Evolutionary conservation across 2,329 filamentous ascomycete species (phyloP).

Genomic region (Annulohypoxylon truncatum): DNA sequence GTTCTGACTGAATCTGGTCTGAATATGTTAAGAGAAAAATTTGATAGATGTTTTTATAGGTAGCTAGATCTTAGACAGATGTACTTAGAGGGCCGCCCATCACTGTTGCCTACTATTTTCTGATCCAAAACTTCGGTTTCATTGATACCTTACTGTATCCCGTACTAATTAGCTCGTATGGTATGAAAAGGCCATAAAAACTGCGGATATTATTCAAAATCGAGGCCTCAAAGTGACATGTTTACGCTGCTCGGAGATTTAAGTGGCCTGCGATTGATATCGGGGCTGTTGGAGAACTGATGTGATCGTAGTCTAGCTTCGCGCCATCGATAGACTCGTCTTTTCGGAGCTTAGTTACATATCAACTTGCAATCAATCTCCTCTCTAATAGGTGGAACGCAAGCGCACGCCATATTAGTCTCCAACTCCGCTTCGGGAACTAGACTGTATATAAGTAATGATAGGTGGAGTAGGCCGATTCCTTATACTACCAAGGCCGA

Average conservation of each 20-base stretch:
- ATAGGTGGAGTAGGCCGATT: background rate
- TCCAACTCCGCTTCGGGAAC: constrained; percentile 18
- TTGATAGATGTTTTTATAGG: background rate
- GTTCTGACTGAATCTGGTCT: background rate
- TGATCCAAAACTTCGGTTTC: background rate
- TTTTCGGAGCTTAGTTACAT: constrained; percentile 25
- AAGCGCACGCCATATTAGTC: constrained; percentile 37
- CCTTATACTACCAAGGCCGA: background rate
- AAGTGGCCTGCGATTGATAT: background rate
- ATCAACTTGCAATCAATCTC: constrained; percentile 6
- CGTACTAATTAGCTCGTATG: too few relatives aligned
- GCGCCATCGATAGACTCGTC: constrained; percentile 34
- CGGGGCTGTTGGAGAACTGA: constrained; percentile 22
- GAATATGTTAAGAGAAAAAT: background rate
- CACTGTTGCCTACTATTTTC: background rate
- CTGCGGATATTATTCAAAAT: too few relatives aligned
- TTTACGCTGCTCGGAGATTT: background rate
- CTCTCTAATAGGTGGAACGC: constrained; percentile 26
- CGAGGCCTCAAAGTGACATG: too few relatives aligned
- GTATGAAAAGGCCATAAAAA: too few relatives aligned
- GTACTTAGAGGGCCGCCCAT: background rate
- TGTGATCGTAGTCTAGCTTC: constrained; percentile 21
- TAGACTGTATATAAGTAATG: constrained; percentile 17
- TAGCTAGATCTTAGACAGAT: background rate
- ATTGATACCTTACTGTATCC: too few relatives aligned